Percentiles rank a stretch among this genome's conserved stretches.
These are phyloP conservation scores for Colletotrichum musicola DNA, from an alignment of 2,329 filamentous ascomycete species.

Conservation along the genomic window DNA sequence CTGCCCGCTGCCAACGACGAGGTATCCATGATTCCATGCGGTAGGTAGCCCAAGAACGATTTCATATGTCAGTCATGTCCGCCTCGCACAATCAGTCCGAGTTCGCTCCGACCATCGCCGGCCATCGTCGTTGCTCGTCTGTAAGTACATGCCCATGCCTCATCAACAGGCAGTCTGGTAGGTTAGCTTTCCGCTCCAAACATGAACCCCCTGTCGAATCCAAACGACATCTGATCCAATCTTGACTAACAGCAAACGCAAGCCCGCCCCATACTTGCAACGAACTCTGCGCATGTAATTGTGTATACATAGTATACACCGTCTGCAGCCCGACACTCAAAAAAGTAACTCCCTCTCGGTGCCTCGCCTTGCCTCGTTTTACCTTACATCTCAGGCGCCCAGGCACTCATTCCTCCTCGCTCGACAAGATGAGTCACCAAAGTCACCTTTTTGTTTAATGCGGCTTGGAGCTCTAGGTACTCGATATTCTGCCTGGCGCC, in stretches of 20 bases:
- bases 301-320: neutral
- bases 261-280: slow-evolving; percentile 35
- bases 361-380: slow-evolving; percentile 11
- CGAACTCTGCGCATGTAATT: slow-evolving; percentile 28
- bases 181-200: slow-evolving; percentile 15
- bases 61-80: too few relatives aligned
- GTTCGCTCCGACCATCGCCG: too few relatives aligned
- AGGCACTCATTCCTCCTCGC: neutral
- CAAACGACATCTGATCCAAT: slow-evolving; percentile 33
- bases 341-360: neutral
- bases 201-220: slow-evolving; percentile 13
- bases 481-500: slow-evolving; percentile 26
- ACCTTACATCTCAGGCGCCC: slow-evolving; percentile 10
- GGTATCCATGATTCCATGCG: neutral
- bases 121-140: too few relatives aligned
- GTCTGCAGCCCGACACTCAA: slow-evolving; percentile 27
- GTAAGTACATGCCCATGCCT: too few relatives aligned
- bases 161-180: too few relatives aligned
- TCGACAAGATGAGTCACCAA: neutral
- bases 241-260: slow-evolving; percentile 37
- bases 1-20: neutral
- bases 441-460: too few relatives aligned
- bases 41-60: too few relatives aligned
- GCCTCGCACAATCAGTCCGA: too few relatives aligned
- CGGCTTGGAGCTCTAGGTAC: too few relatives aligned